Conservation (phyloP, 73 alveolate genomes). For the Symbiodinium natans region DNA sequence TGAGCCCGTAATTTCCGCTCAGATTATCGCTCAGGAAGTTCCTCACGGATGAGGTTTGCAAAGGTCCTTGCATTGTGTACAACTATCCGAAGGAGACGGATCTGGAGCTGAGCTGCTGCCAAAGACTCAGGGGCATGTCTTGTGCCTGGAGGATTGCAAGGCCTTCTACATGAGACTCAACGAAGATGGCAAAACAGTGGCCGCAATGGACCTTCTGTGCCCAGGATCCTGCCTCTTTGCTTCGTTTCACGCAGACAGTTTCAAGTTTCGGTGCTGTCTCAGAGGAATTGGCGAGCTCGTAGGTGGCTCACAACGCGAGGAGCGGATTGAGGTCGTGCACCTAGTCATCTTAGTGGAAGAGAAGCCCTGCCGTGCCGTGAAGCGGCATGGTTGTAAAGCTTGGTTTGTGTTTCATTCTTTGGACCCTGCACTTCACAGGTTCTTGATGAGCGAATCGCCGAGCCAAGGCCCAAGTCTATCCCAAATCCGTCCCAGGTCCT, state of each 20-base stretch:
- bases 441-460: constrained; percentile 59
- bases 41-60: constrained; percentile 97
- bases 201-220: constrained; percentile 99
- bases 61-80: constrained; percentile 99
- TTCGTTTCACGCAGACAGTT: background rate
- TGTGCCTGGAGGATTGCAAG: constrained; percentile 98
- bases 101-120: background rate
- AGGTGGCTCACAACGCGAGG: constrained; percentile 98
- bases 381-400: no score
- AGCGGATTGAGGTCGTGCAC: constrained; percentile 96
- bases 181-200: constrained; percentile 99
- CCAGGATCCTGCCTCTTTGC: constrained; percentile 94
- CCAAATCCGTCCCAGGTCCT: background rate
- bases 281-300: constrained; percentile 97
- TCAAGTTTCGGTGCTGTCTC: background rate
- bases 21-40: background rate
- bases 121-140: constrained; percentile 94
- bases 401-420: no score
- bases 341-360: no score
- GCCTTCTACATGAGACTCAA: constrained; percentile 99
- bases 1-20: background rate
- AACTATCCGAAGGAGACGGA: constrained; percentile 98
- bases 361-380: no score
- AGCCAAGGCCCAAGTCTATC: background rate
- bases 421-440: no score